These are phyloP conservation scores for Cardamine resedifolia DNA, from an alignment of 345 rosid genomes.

Conservation along the genomic window DNA sequence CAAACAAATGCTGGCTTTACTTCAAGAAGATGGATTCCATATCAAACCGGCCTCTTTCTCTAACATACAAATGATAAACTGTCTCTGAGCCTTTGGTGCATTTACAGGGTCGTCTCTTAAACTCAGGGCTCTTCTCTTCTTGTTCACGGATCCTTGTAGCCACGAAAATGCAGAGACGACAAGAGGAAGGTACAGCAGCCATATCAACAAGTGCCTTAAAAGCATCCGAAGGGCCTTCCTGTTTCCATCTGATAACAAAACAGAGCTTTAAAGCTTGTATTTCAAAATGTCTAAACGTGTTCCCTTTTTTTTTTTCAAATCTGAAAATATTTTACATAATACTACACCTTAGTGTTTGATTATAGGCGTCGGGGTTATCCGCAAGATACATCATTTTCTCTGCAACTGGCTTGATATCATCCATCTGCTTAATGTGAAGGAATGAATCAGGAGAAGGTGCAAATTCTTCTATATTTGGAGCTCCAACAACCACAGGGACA, in stretches of 20 bases:
- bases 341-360: conserved; percentile 59
- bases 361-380: conserved; percentile 61
- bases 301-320: not conserved
- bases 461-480: conserved; percentile 82
- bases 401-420: conserved; percentile 56
- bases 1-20: conserved; percentile 35
- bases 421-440: conserved; percentile 60
- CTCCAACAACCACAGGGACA: conserved; percentile 79
- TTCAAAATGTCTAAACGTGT: conserved; percentile 9
- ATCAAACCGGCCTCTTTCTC: conserved; percentile 85
- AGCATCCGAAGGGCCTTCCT: conserved; percentile 82
- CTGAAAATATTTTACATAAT: not conserved
- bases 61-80: conserved; percentile 64
- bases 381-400: conserved; percentile 66
- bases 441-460: conserved; percentile 61
- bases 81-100: conserved; percentile 61
- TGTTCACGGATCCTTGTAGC: conserved; percentile 66
- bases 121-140: conserved; percentile 62
- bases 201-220: conserved; percentile 95
- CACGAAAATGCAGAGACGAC: conserved; percentile 86
- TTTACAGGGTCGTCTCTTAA: conserved; percentile 75
- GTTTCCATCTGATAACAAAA: conserved; percentile 70
- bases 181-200: conserved; percentile 93
- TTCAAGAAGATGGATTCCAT: conserved; percentile 81
- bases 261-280: not conserved